phyloP scores from a whole-genome alignment of 139 green algal species.

The Chlorella vulgaris region DNA sequence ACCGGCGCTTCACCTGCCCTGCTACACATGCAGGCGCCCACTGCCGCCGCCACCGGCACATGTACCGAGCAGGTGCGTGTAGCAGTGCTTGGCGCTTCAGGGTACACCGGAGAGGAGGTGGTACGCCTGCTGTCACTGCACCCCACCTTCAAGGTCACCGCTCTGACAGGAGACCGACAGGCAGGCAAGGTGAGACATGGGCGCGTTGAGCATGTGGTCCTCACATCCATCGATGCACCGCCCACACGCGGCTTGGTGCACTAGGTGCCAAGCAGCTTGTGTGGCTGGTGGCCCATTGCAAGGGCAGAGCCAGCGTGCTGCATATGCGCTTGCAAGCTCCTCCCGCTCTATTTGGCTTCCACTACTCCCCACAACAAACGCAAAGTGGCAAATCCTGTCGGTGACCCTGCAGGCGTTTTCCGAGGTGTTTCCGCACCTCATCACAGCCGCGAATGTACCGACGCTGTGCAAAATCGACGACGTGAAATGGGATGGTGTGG shows the following conservation, averaged over 20 bases:
- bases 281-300: too few relatives aligned
- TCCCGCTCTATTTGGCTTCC: neutral
- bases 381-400: too few relatives aligned
- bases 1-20: neutral
- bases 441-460: conserved; percentile 66
- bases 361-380: too few relatives aligned
- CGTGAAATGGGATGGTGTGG: conserved; percentile 82
- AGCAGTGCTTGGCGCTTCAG: conserved; percentile 93
- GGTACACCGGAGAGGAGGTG: conserved; percentile 96
- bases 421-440: conserved; percentile 93
- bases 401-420: conserved; percentile 80
- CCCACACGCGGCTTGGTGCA: too few relatives aligned
- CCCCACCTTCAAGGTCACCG: conserved; percentile 80
- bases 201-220: too few relatives aligned
- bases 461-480: conserved; percentile 89
- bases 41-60: too few relatives aligned
- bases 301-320: too few relatives aligned
- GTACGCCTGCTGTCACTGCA: conserved; percentile 84
- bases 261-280: too few relatives aligned
- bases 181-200: conserved; percentile 84
- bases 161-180: conserved; percentile 90
- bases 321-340: neutral
- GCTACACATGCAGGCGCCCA: neutral
- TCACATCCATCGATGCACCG: too few relatives aligned
- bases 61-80: conserved; percentile 49